phyloP scores from a whole-genome alignment of 208 protist species.

The Trypanosoma cruzi region DNA sequence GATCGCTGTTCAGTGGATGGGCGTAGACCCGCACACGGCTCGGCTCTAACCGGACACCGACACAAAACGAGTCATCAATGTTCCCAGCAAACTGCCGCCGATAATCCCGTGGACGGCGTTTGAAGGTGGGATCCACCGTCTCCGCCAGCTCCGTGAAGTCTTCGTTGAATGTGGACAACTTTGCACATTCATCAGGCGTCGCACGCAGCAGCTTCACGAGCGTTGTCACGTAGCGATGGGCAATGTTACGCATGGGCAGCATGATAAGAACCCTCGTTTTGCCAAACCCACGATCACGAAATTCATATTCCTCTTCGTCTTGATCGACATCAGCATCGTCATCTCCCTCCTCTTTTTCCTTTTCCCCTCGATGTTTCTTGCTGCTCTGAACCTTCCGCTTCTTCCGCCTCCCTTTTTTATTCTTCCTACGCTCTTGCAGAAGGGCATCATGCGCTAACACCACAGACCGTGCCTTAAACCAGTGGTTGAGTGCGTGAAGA shows the following conservation, averaged over 20 bases:
- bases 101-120: constrained; percentile 88
- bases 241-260: constrained; percentile 93
- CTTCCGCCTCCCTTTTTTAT: constrained; percentile 19
- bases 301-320: constrained; percentile 60
- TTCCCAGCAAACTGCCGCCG: constrained; percentile 95
- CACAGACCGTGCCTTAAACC: constrained; percentile 83
- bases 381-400: not conserved
- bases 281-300: constrained; percentile 95
- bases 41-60: constrained; percentile 86
- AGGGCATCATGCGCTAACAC: constrained; percentile 74
- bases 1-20: constrained; percentile 92
- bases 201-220: constrained; percentile 76
- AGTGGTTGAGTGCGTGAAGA: constrained; percentile 85
- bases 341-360: constrained; percentile 27
- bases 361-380: constrained; percentile 19
- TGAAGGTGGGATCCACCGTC: constrained; percentile 83
- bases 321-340: too few relatives aligned
- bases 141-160: constrained; percentile 92
- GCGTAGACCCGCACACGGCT: constrained; percentile 85
- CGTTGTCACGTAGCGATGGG: constrained; percentile 86
- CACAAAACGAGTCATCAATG: constrained; percentile 96
- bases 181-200: constrained; percentile 61
- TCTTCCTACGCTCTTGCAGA: constrained; percentile 30
- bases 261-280: constrained; percentile 93
- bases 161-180: constrained; percentile 77